These are phyloP conservation scores for Tripterygium wilfordii DNA, from an alignment of 177 flowering plant genomes.

Conservation along the genomic window DNA sequence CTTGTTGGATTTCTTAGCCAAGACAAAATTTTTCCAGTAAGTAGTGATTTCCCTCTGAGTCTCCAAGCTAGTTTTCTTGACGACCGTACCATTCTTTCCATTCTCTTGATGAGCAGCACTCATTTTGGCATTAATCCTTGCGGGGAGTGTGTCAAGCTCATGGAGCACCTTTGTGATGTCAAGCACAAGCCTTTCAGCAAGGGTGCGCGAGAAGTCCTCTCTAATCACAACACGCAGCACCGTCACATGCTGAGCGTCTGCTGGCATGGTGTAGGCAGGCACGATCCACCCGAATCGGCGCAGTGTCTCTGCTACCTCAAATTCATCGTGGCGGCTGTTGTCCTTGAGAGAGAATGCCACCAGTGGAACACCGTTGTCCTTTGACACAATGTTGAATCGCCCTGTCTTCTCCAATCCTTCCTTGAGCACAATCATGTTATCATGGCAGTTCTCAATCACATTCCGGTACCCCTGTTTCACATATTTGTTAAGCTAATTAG, in stretches of 20 bases:
- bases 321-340: constrained; percentile 34
- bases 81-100: constrained; percentile 11
- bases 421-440: constrained; percentile 40
- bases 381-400: constrained; percentile 56
- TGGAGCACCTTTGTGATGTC: constrained; percentile 50
- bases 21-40: constrained; percentile 55
- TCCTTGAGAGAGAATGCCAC: constrained; percentile 74
- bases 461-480: constrained; percentile 41
- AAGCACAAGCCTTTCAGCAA: constrained; percentile 54
- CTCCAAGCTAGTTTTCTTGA: constrained; percentile 42
- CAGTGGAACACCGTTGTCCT: constrained; percentile 58
- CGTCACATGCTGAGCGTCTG: constrained; percentile 54
- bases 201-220: constrained; percentile 60
- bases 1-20: constrained; percentile 28
- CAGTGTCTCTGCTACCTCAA: constrained; percentile 50
- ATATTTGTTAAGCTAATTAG: no score
- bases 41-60: constrained; percentile 47
- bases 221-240: constrained; percentile 64
- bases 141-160: constrained; percentile 44
- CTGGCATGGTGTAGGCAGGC: constrained; percentile 75
- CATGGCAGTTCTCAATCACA: constrained; percentile 58
- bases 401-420: constrained; percentile 54
- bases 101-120: constrained; percentile 4
- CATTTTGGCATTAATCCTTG: constrained; percentile 22
- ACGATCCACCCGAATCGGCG: constrained; percentile 73